A percentile compares a stretch with the other conserved stretches of the same genome.
Conservation (phyloP, 495 filamentous ascomycete species). For the Aspergillus carlsbadensis region DNA sequence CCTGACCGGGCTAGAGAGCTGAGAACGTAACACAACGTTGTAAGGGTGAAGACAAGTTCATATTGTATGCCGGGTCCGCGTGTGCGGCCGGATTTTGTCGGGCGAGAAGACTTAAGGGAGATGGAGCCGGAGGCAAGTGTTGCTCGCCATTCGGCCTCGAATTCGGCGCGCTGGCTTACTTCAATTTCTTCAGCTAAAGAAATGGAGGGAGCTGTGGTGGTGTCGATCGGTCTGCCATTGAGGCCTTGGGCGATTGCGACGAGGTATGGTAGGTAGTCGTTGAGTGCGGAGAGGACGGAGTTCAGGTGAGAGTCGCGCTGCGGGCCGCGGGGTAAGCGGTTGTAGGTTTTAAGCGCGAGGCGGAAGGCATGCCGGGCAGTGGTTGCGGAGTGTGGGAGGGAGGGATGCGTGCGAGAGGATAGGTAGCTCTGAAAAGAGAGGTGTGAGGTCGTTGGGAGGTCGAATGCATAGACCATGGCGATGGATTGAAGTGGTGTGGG, state of each 20-base stretch:
- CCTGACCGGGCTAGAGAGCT: slow-evolving; percentile 63
- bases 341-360: slow-evolving; percentile 76
- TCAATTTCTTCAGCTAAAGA: slow-evolving; percentile 54
- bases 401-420: slow-evolving; percentile 72
- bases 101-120: slow-evolving; percentile 18
- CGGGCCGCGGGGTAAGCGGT: slow-evolving; percentile 62
- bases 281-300: slow-evolving; percentile 63
- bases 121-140: slow-evolving; percentile 58
- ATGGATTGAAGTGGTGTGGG: slow-evolving; percentile 15
- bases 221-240: slow-evolving; percentile 35
- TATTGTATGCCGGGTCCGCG: slow-evolving; percentile 75
- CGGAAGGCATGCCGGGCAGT: slow-evolving; percentile 76
- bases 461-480: slow-evolving; percentile 82
- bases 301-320: slow-evolving; percentile 65
- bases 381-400: slow-evolving; percentile 72
- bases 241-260: slow-evolving; percentile 71
- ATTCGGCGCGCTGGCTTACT: slow-evolving; percentile 57
- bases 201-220: slow-evolving; percentile 13
- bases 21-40: slow-evolving; percentile 71
- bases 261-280: slow-evolving; percentile 77
- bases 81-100: slow-evolving; percentile 55
- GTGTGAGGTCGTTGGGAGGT: slow-evolving; percentile 79
- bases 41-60: slow-evolving; percentile 76
- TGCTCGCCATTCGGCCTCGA: slow-evolving; percentile 78
- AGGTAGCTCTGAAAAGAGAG: slow-evolving; percentile 75